These are phyloP conservation scores for sunflower (Helianthus annuus) DNA, from an alignment of 129 eudicot genomes.

Conservation along the genomic window HanXRQr2.0-SUNRISE NC_035447.2:58011137-58011636, in stretches of 20 bases:
- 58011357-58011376: constrained; percentile 21
- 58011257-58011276: constrained; percentile 98
- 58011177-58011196: constrained; percentile 94
- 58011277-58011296: constrained; percentile 90
- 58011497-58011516: not conserved
- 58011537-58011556: not conserved
- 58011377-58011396: not conserved
- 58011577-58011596: not conserved
- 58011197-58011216: constrained; percentile 99
- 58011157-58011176: constrained; percentile 96
- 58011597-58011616: constrained; percentile 77
- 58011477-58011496: not conserved
- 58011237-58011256: constrained; percentile 98
- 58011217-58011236: constrained; percentile 99
- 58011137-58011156: constrained; percentile 47
- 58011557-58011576: not conserved
- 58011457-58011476: not conserved
- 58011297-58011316: constrained; percentile 92
- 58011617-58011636: constrained; percentile 98
- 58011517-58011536: not conserved
- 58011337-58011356: constrained; percentile 89
- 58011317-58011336: constrained; percentile 97
- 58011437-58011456: not conserved
- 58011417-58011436: not conserved
- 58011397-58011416: not conserved